These are phyloP conservation scores for Phytopythium kandeliae DNA, from an alignment of 352 stramenopile genomes.

Conservation along the genomic window DNA sequence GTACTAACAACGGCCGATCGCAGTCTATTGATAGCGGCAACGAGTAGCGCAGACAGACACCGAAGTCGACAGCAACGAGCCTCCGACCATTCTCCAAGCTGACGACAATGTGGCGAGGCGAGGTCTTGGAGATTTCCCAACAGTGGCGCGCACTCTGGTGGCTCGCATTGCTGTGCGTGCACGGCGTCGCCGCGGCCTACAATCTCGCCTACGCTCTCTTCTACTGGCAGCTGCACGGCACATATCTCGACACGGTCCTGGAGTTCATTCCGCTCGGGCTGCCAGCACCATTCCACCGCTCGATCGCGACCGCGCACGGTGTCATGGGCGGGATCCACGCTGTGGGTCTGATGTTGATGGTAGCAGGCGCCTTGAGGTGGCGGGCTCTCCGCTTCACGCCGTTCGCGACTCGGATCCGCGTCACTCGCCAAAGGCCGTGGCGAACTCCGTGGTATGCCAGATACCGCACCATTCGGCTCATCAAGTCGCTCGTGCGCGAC, in stretches of 20 bases:
- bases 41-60: too few relatives aligned
- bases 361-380: slow-evolving; percentile 7
- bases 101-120: too few relatives aligned
- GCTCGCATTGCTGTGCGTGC: slow-evolving; percentile 11
- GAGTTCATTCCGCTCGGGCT: slow-evolving; percentile 22
- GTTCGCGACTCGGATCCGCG: not conserved
- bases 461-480: not conserved
- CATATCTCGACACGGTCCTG: slow-evolving; percentile 16
- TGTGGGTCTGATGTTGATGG: slow-evolving; percentile 14
- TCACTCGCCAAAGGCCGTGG: too few relatives aligned
- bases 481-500: not conserved
- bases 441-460: not conserved
- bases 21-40: too few relatives aligned
- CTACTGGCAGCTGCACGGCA: slow-evolving; percentile 16
- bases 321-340: slow-evolving; percentile 17
- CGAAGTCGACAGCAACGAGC: too few relatives aligned
- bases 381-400: slow-evolving; percentile 8
- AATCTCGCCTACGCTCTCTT: slow-evolving; percentile 17
- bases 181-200: slow-evolving; percentile 9
- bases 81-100: too few relatives aligned
- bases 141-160: slow-evolving; percentile 18
- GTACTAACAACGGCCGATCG: too few relatives aligned
- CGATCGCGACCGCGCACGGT: slow-evolving; percentile 16
- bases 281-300: slow-evolving; percentile 10
- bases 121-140: not conserved